phyloP scores from a whole-genome alignment of 176 grass and related monocot genomes.

The Urochloa ruziziensis region DNA sequence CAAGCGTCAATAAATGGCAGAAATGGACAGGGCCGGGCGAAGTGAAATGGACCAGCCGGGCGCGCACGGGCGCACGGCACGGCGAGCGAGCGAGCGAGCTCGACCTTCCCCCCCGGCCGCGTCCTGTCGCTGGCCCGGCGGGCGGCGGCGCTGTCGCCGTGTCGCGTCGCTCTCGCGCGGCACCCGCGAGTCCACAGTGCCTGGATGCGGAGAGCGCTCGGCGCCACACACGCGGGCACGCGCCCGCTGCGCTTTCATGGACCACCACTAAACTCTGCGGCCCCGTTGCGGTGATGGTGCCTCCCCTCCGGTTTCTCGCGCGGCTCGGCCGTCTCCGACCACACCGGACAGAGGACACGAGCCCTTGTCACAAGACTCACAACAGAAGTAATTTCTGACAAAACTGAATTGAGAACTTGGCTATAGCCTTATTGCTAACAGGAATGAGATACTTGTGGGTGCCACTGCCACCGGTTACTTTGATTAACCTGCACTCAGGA shows the following conservation, averaged over 20 bases:
- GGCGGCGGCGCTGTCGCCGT: neutral
- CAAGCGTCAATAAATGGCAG: slow-evolving; percentile 3
- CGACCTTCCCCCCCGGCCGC: neutral
- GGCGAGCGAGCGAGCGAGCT: neutral
- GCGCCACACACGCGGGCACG: slow-evolving; percentile 24
- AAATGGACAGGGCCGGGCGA: neutral
- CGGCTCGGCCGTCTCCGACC: neutral
- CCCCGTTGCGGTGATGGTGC: too few relatives aligned
- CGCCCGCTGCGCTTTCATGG: slow-evolving; percentile 12
- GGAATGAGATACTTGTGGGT: neutral
- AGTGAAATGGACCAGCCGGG: neutral
- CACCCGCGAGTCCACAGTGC: slow-evolving; percentile 17
- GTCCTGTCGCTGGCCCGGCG: neutral
- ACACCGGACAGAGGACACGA: neutral
- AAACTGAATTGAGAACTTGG: neutral
- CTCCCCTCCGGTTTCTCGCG: neutral
- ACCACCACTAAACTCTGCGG: too few relatives aligned
- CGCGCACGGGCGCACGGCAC: too few relatives aligned
- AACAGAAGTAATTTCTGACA: neutral
- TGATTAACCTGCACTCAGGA: neutral
- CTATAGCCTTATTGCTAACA: neutral
- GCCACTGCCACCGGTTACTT: neutral
- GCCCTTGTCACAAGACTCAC: slow-evolving; percentile 12
- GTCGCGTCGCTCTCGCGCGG: slow-evolving; percentile 17
- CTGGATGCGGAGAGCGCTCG: neutral